These are phyloP conservation scores for Camelina hispida DNA, from an alignment of 345 rosid species.

Conservation along the genomic window DNA sequence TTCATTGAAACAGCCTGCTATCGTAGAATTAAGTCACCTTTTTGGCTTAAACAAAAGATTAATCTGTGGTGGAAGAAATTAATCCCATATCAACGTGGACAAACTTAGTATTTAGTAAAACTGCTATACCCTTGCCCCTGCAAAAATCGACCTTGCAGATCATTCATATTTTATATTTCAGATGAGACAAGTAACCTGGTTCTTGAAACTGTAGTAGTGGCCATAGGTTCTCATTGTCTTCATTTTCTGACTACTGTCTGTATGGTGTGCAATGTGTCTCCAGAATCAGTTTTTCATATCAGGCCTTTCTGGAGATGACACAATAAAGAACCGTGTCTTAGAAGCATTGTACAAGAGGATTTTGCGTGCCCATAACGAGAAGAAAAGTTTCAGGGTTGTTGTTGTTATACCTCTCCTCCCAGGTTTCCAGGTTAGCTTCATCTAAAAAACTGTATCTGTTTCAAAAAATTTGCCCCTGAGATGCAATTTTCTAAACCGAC, in stretches of 20 bases:
- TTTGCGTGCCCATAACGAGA: conserved; percentile 79
- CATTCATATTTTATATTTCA: conserved; percentile 1
- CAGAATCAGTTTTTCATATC: conserved; percentile 99
- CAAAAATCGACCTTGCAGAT: conserved; percentile 7
- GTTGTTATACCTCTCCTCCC: conserved; percentile 96
- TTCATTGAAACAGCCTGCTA: conserved; percentile 13
- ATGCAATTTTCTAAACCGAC: conserved; percentile 12
- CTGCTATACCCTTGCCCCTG: conserved; percentile 9
- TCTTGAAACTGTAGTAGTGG: conserved; percentile 24
- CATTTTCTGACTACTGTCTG: conserved; percentile 48
- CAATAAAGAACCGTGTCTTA: conserved; percentile 79
- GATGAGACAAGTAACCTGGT: conserved; percentile 9
- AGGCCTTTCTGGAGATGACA: conserved; percentile 95
- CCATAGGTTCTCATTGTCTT: conserved; percentile 28
- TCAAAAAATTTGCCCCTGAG: conserved; percentile 3
- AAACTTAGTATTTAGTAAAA: conserved; percentile 6
- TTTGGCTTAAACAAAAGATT: neutral
- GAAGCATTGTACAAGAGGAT: conserved; percentile 89
- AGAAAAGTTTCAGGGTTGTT: conserved; percentile 84
- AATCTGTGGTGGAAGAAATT: conserved; percentile 4
- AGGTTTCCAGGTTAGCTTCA: conserved; percentile 80
- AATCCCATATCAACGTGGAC: neutral
- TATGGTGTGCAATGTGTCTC: conserved; percentile 53
- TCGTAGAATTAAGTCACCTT: neutral
- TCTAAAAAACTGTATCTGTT: neutral